phyloP scores from a whole-genome alignment of 2,329 filamentous ascomycete genomes.

The Aspergillus sp. region DNA sequence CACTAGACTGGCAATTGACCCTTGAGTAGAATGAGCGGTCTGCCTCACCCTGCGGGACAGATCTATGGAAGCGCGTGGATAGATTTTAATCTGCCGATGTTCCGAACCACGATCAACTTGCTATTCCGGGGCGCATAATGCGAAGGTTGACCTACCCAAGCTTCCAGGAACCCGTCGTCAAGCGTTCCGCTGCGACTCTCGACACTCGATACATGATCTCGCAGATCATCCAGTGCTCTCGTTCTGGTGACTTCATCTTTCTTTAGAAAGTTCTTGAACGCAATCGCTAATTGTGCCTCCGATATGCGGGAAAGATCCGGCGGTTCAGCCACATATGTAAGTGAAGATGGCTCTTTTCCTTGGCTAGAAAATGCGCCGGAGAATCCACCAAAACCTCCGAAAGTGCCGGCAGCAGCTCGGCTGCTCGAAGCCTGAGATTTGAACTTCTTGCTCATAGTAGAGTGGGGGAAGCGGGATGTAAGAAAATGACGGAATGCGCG shows the following conservation, averaged over 20 bases:
- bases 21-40: constrained; percentile 76
- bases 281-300: constrained; percentile 79
- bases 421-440: constrained; percentile 66
- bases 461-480: constrained; percentile 34
- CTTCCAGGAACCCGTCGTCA: constrained; percentile 81
- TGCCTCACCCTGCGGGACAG: constrained; percentile 85
- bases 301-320: constrained; percentile 76
- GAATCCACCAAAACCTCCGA: constrained; percentile 50
- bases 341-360: constrained; percentile 56
- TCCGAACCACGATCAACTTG: constrained; percentile 20
- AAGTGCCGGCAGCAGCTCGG: constrained; percentile 55
- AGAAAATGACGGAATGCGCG: constrained; percentile 19
- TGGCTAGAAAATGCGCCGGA: constrained; percentile 39
- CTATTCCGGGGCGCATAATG: constrained; percentile 7
- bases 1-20: constrained; percentile 57
- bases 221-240: constrained; percentile 85
- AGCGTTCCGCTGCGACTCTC: constrained; percentile 60
- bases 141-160: constrained; percentile 68
- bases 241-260: constrained; percentile 91
- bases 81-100: constrained; percentile 70
- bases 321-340: constrained; percentile 87
- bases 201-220: constrained; percentile 62
- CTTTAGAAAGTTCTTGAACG: constrained; percentile 91
- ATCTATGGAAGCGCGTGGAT: constrained; percentile 87
- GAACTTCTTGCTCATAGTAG: constrained; percentile 62